Evolutionary conservation across 1,139 yeast genomes (phyloP).

Genomic region (Candida sp.): DNA sequence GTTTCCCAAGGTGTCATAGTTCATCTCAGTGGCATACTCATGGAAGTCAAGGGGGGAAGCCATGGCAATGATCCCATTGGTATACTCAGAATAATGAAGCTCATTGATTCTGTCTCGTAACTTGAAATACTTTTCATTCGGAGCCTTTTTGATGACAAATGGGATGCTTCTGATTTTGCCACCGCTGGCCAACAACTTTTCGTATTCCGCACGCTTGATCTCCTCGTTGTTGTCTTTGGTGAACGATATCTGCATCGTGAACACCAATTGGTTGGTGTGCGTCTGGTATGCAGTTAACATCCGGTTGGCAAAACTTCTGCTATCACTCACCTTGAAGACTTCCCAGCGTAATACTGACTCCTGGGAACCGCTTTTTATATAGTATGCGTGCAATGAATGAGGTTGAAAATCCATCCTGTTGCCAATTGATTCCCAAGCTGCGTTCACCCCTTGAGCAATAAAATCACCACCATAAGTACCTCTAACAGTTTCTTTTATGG

Average conservation of each 20-base stretch:
- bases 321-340: slow-evolving; percentile 33
- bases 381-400: slow-evolving; percentile 45
- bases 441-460: slow-evolving; percentile 35
- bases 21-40: slow-evolving; percentile 20
- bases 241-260: slow-evolving; percentile 38
- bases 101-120: slow-evolving; percentile 34
- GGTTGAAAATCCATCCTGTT: slow-evolving; percentile 32
- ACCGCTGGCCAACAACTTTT: slow-evolving; percentile 11
- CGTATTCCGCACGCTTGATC: slow-evolving; percentile 16
- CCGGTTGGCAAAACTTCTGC: slow-evolving; percentile 41
- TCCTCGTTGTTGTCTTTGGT: slow-evolving; percentile 30
- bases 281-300: slow-evolving; percentile 38
- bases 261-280: slow-evolving; percentile 33
- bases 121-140: slow-evolving; percentile 34
- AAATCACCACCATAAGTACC: slow-evolving; percentile 51
- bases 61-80: slow-evolving; percentile 36
- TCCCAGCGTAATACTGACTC: slow-evolving; percentile 40
- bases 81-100: slow-evolving; percentile 28
- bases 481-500: slow-evolving; percentile 30
- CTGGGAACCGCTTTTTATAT: slow-evolving; percentile 40
- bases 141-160: slow-evolving; percentile 32
- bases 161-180: slow-evolving; percentile 25
- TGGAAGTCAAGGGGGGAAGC: slow-evolving; percentile 35
- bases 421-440: slow-evolving; percentile 40
- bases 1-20: slow-evolving; percentile 26